Evolutionary conservation across 2,329 filamentous ascomycete genomes (phyloP).

Genomic region (Aquanectria penicillioides): DNA sequence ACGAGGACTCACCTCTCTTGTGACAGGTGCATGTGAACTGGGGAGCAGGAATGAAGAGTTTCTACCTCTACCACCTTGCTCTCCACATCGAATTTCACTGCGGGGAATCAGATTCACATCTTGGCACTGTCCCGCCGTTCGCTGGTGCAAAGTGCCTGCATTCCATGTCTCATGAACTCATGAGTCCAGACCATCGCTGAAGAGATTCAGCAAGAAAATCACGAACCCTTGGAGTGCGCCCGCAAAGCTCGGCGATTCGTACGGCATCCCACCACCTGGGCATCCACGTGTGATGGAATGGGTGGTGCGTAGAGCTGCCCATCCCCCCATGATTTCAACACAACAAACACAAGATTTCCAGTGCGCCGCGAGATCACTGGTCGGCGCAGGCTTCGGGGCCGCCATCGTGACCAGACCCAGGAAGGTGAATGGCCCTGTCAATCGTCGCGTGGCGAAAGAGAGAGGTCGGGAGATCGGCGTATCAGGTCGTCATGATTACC

Average conservation of each 20-base stretch:
- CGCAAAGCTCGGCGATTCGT: no score
- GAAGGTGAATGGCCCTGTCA: constrained; percentile 19
- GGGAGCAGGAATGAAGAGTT: neutral
- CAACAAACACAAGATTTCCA: neutral
- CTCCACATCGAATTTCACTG: constrained; percentile 1
- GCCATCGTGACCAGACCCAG: no score
- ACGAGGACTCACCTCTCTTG: neutral
- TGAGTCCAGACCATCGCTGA: no score
- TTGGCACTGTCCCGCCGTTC: neutral
- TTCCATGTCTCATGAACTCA: no score
- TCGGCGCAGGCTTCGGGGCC: no score
- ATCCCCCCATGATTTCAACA: no score
- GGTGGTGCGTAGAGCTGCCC: no score
- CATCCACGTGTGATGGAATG: no score
- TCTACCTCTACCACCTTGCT: neutral
- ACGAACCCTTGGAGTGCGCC: no score
- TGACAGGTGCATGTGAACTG: neutral
- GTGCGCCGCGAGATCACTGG: neutral
- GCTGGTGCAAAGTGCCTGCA: neutral
- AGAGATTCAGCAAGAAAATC: no score
- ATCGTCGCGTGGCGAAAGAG: constrained; percentile 8
- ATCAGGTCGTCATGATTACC: neutral
- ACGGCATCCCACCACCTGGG: no score
- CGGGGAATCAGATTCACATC: constrained; percentile 1
- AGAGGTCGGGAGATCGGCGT: neutral